phyloP scores from a whole-genome alignment of 2,329 filamentous ascomycete genomes.

The Fusarium anthophilum region DNA sequence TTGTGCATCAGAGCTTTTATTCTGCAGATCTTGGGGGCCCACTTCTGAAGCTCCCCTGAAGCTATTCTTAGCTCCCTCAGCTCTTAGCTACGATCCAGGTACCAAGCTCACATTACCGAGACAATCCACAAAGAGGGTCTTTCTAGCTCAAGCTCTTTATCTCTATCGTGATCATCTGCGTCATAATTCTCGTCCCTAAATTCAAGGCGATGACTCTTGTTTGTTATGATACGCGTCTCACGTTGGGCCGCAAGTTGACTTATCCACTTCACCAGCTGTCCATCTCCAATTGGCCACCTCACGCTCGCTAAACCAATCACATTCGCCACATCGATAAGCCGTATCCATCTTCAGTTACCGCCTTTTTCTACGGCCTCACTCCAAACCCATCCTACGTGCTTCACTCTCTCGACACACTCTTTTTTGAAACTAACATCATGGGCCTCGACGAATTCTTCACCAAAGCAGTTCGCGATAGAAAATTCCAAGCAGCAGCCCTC shows the following conservation, averaged over 20 bases:
- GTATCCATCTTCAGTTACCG: conserved; percentile 29
- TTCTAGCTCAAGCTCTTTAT: not conserved
- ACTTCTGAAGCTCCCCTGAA: not conserved
- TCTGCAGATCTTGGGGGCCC: not conserved
- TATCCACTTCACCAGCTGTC: conserved; percentile 21
- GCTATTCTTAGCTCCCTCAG: not conserved
- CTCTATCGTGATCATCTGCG: not conserved
- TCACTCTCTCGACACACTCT: not conserved
- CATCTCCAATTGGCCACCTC: conserved; percentile 2
- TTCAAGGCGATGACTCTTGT: not conserved
- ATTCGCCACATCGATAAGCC: not conserved
- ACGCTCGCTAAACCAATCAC: not conserved
- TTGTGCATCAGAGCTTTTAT: not conserved
- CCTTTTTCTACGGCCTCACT: conserved; percentile 20
- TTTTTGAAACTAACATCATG: conserved; percentile 10
- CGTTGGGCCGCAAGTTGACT: conserved; percentile 19
- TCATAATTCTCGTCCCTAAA: not conserved
- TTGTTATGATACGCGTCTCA: conserved; percentile 11
- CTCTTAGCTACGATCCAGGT: not conserved
- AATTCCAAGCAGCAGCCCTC: conserved; percentile 20
- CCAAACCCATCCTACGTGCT: not conserved
- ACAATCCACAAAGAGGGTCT: not conserved
- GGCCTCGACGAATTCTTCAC: conserved; percentile 22
- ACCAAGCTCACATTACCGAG: not conserved
- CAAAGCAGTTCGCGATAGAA: conserved; percentile 23